These are phyloP conservation scores for Ambrosiella xylebori DNA, from an alignment of 2,329 filamentous ascomycete species.

Conservation along the genomic window DNA sequence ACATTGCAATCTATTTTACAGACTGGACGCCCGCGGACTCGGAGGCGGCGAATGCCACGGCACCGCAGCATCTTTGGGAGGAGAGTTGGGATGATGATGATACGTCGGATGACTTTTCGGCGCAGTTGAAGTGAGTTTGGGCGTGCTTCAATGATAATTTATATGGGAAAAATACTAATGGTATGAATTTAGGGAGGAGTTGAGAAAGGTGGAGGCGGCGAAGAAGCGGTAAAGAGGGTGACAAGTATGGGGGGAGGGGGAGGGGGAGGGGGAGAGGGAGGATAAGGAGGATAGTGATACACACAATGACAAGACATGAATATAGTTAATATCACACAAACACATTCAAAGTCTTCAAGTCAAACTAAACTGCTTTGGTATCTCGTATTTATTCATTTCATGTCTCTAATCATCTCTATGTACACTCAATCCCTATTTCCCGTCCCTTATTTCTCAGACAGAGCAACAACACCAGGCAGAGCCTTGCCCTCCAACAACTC, in stretches of 20 bases:
- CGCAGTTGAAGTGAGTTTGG: slow-evolving; percentile 69
- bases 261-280: too few relatives aligned
- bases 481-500: slow-evolving; percentile 98
- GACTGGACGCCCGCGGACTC: slow-evolving; percentile 91
- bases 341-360: neutral
- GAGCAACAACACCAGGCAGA: slow-evolving; percentile 77
- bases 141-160: neutral
- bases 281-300: neutral
- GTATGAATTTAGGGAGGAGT: slow-evolving; percentile 49
- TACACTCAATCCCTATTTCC: neutral
- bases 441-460: slow-evolving; percentile 35
- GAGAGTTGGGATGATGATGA: slow-evolving; percentile 99
- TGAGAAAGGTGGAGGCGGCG: slow-evolving; percentile 63
- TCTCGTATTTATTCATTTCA: neutral
- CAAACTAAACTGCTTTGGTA: neutral
- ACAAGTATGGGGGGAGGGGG: neutral
- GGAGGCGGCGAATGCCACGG: slow-evolving; percentile 54
- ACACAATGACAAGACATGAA: slow-evolving; percentile 4
- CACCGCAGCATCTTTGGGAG: slow-evolving; percentile 76
- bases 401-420: neutral
- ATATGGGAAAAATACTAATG: neutral
- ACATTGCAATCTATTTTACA: slow-evolving; percentile 21
- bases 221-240: neutral
- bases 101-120: slow-evolving; percentile 87
- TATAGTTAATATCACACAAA: slow-evolving; percentile 1